Base-by-base conservation (phyloP, 2,329 filamentous ascomycete species). In the Xylaria sp. region DNA sequence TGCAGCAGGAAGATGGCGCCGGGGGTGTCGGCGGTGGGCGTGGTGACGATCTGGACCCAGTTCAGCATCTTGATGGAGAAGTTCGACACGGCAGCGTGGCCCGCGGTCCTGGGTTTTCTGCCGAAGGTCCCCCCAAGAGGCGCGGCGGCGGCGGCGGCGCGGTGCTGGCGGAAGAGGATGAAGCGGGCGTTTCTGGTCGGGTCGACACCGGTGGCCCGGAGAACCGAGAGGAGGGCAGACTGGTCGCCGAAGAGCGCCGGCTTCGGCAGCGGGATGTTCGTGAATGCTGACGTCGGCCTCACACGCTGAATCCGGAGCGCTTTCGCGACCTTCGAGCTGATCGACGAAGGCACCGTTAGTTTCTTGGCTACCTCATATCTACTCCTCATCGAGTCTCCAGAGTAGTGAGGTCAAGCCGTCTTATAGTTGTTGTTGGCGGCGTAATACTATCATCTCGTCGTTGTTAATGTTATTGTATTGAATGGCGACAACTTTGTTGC, bases 11-110 rank as follows among this genome's bases (percentile, higher is more conserved):
- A 78, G 56, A 88, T 87, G 1, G 93, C 92, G 61, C 95, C 95
- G 0, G 90, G 87, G 22, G 94, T 97, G 80, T 99, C 96, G 66
- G 90, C 91, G 71, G 95, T 96, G 15, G 95, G 95, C 66, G 91
- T 92, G 20, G 90, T 91, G 68, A 95, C 79, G 73, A 98, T 81
- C 78, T 96, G 90, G 63, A 94, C 84, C 73, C 84, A 88, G 76
- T 86, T 90, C 73, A 89, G 85, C 94, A 97, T 97, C 69, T 71
- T 77, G 63, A 4, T 10, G 10, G n/a, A 39, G 27, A 65, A 44
- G 25, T 17, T 13, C 25, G 61, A 13, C 25, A 38, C 27, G 1
- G 3, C 39, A 15, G 33, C 15, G 49, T n/a, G 33, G n/a, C 4
- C 20, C 1, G 20, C 5, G 13, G n/a, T n/a, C n/a, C n/a, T n/a